phyloP scores from a whole-genome alignment of 768 basidiomycete species.

The Daedaleopsis nitida region DNA sequence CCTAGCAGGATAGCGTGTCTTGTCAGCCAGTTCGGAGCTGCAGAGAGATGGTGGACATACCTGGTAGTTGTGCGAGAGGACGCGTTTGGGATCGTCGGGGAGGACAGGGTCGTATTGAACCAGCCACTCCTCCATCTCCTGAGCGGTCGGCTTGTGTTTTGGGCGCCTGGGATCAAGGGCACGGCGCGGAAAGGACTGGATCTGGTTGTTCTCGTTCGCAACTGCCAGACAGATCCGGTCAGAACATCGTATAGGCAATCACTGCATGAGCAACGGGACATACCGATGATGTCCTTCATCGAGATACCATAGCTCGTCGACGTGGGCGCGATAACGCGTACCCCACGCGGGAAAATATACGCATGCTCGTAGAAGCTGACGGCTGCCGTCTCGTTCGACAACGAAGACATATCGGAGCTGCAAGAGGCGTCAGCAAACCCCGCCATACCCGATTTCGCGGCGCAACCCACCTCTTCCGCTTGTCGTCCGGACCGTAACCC shows the following conservation, averaged over 20 bases:
- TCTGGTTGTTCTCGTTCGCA: slow-evolving; percentile 71
- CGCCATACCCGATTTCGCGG: background rate
- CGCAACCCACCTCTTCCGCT: slow-evolving; percentile 63
- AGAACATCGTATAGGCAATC: background rate
- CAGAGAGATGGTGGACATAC: slow-evolving; percentile 34
- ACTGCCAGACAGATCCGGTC: slow-evolving; percentile 45
- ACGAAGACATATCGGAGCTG: slow-evolving; percentile 58
- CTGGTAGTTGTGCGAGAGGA: slow-evolving; percentile 58
- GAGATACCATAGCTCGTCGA: slow-evolving; percentile 88
- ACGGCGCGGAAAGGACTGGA: slow-evolving; percentile 72
- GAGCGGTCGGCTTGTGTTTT: slow-evolving; percentile 67
- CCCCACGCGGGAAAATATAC: slow-evolving; percentile 67
- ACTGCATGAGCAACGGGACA: slow-evolving; percentile 24
- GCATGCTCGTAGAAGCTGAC: slow-evolving; percentile 67
- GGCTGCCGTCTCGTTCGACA: slow-evolving; percentile 52
- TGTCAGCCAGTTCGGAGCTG: background rate
- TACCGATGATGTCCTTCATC: slow-evolving; percentile 83
- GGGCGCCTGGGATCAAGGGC: slow-evolving; percentile 86
- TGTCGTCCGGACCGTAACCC: slow-evolving; percentile 64
- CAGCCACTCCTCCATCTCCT: slow-evolving; percentile 85
- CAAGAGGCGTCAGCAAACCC: background rate
- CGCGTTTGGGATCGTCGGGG: slow-evolving; percentile 62
- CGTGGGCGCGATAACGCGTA: slow-evolving; percentile 74
- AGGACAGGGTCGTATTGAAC: slow-evolving; percentile 83
- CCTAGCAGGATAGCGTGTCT: slow-evolving; percentile 41